Percentiles rank a stretch among this genome's conserved stretches.
Evolutionary conservation across 176 grass and related monocot genomes (phyloP).

Genomic region (Chloris gayana): DNA sequence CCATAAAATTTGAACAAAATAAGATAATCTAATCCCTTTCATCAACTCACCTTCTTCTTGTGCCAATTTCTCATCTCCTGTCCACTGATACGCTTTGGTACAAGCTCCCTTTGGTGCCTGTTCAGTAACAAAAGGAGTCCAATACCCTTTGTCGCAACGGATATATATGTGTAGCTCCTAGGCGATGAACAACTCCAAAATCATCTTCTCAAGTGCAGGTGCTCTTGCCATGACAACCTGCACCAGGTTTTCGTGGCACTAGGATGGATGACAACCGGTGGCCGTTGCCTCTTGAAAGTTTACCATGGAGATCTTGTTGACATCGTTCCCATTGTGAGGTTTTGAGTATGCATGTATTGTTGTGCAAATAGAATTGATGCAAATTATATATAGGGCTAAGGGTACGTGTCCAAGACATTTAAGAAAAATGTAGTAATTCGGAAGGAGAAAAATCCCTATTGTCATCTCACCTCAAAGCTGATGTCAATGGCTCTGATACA

Average conservation of each 20-base stretch:
- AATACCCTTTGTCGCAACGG: not conserved
- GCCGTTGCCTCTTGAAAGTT: not conserved
- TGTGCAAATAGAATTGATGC: not conserved
- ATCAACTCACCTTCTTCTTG: not conserved
- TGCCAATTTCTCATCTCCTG: not conserved
- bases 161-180: not conserved
- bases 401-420: too few relatives aligned
- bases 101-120: too few relatives aligned
- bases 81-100: too few relatives aligned
- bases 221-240: not conserved
- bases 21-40: not conserved
- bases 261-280: not conserved
- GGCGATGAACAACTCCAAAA: not conserved
- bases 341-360: not conserved
- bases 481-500: not conserved
- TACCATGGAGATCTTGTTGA: not conserved
- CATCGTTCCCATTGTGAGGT: not conserved
- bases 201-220: slow-evolving; percentile 1
- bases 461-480: not conserved
- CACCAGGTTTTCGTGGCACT: not conserved
- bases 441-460: not conserved
- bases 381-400: too few relatives aligned
- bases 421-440: not conserved
- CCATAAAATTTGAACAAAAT: not conserved
- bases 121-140: not conserved